Base-by-base conservation (phyloP, 108 stramenopile genomes). In the Asterionellopsis glacialis region DNA sequence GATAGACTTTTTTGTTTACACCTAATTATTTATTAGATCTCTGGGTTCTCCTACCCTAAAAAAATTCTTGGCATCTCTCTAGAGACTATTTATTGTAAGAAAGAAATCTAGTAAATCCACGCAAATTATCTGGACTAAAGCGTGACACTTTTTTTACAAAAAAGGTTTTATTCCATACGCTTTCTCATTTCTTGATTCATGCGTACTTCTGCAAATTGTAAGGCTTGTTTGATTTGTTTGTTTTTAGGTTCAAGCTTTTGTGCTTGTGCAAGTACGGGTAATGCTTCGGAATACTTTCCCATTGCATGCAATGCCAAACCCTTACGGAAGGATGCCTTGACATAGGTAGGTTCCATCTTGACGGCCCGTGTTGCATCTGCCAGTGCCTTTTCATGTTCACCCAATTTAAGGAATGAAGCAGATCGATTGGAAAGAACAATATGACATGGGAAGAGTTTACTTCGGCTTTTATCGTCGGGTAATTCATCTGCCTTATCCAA, bases 221-320 rank as follows among this genome's bases (percentile, higher is more conserved):
- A 56, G 1, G 95, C 93, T 64, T 94, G 87, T 63, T 93, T 90
- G 55, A 94, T 90, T 65, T 94, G 91, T 63, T 88, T 81, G 70
- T 96, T 96, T 41, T 94, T 89, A 6, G 95, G 95, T 55, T 96
- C 93, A 22, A 94, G 24, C 61, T 87, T 88, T 40, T 82, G 76
- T 11, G 91, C 91, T 59, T 80, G 39, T 25, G 81, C 85, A 67
- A 96, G 70, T 22, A 80, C 59, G 13, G 80, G 66, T 42, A 89
- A 73, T 16, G 95, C 95, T 48, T 90, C 88, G 24, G 76, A 51
- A 50, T 89, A 96, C 22, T 76, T 65, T 25, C 78, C 83, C 87
- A 94, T 84, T 56, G 95, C 95, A 66, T 94, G 93, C 24, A 93
- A 65, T 10, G 93, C 88, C 44, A 94, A 58, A 4, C 95, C 95